phyloP scores from a whole-genome alignment of 768 basidiomycete genomes.

The Exsudoporus frostii region DNA sequence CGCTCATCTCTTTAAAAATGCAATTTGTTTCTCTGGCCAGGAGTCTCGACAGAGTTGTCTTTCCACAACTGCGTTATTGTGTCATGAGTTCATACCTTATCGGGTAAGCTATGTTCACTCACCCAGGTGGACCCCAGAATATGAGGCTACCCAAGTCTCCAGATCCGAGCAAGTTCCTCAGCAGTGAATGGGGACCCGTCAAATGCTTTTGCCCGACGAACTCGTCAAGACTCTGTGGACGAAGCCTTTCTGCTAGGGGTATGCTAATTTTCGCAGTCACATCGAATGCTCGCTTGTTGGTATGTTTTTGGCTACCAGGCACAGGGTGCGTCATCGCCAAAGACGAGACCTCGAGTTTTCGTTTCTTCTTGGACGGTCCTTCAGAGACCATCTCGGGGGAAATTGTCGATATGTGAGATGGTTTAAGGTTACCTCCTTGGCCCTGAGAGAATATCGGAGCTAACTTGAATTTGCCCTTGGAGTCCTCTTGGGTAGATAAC shows the following conservation, averaged over 20 bases:
- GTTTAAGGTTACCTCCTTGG: constrained; percentile 6
- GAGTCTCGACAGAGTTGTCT: constrained; percentile 73
- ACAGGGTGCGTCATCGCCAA: constrained; percentile 4
- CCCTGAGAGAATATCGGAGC: constrained; percentile 42
- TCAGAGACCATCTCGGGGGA: constrained; percentile 7
- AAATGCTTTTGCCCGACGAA: constrained; percentile 74
- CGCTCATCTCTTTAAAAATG: constrained; percentile 73
- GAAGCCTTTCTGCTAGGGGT: constrained; percentile 70
- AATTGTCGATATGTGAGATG: constrained; percentile 8
- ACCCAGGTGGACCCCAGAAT: constrained; percentile 78
- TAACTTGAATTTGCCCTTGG: constrained; percentile 32
- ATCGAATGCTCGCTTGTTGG: constrained; percentile 19
- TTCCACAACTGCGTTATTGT: constrained; percentile 50
- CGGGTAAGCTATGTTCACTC: neutral
- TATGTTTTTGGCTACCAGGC: constrained; percentile 17
- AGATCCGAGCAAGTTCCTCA: constrained; percentile 49
- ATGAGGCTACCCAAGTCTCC: constrained; percentile 59
- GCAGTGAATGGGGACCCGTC: constrained; percentile 51
- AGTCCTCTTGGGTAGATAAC: constrained; percentile 10
- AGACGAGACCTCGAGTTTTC: constrained; percentile 20
- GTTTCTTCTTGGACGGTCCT: constrained; percentile 29
- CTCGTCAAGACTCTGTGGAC: constrained; percentile 60
- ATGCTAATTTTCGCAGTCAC: constrained; percentile 32
- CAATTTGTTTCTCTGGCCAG: constrained; percentile 58
- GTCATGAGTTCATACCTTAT: neutral